Evolutionary conservation across 2,329 filamentous ascomycete genomes (phyloP).

Genomic region (Aureobasidium sp.): DNA sequence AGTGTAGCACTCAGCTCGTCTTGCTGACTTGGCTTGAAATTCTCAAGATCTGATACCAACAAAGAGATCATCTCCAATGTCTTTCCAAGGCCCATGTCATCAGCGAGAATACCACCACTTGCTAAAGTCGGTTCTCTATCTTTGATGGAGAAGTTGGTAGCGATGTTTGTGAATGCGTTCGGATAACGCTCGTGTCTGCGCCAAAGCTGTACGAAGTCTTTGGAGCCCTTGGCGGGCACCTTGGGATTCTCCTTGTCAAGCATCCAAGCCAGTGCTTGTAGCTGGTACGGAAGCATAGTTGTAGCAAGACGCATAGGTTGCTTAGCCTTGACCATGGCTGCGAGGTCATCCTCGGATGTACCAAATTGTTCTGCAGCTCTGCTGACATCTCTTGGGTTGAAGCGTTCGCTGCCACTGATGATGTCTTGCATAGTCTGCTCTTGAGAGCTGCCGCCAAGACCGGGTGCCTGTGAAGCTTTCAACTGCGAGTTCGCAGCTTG

Average conservation of each 20-base stretch:
- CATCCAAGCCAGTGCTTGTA: constrained; percentile 76
- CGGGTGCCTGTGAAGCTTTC: constrained; percentile 15
- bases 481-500: constrained; percentile 17
- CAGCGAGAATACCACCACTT: constrained; percentile 77
- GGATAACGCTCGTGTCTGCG: constrained; percentile 41
- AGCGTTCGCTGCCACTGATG: constrained; percentile 56
- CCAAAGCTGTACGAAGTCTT: constrained; percentile 71
- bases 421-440: constrained; percentile 54
- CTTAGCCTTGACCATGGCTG: constrained; percentile 62
- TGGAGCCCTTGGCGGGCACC: constrained; percentile 52
- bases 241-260: constrained; percentile 64
- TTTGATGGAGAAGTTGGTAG: constrained; percentile 59
- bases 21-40: constrained; percentile 15
- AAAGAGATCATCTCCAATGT: constrained; percentile 80
- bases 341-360: constrained; percentile 61
- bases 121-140: constrained; percentile 54
- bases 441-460: constrained; percentile 28
- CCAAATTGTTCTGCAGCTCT: constrained; percentile 64
- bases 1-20: constrained; percentile 54
- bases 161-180: constrained; percentile 57
- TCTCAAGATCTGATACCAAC: constrained; percentile 51
- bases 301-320: constrained; percentile 62
- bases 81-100: constrained; percentile 91
- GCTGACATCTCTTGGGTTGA: constrained; percentile 58
- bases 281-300: constrained; percentile 70